These are phyloP conservation scores for Bretziella fagacearum DNA, from an alignment of 2,329 filamentous ascomycete species.

Conservation along the genomic window DNA sequence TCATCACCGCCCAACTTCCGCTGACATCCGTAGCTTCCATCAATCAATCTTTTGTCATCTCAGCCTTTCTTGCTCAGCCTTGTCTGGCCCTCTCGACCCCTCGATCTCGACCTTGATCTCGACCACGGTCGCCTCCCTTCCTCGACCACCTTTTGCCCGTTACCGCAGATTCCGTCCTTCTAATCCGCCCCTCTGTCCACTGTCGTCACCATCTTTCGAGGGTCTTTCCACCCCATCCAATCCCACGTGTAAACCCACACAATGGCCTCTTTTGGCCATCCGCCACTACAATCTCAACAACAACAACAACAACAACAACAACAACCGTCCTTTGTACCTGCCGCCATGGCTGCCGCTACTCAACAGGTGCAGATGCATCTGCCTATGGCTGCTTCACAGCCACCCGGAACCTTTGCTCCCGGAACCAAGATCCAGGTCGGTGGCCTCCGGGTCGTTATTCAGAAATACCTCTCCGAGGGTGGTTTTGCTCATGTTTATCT, in stretches of 20 bases:
- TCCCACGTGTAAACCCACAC: neutral
- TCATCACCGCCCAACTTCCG: neutral
- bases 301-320: conserved; percentile 4
- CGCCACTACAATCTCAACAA: neutral
- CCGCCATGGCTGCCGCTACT: conserved; percentile 11
- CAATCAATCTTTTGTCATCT: neutral
- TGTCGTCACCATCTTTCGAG: neutral
- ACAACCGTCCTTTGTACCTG: conserved; percentile 2
- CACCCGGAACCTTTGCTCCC: conserved; percentile 76
- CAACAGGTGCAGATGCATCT: conserved; percentile 16
- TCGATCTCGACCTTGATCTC: neutral
- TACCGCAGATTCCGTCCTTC: neutral
- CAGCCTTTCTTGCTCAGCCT: conserved; percentile 2
- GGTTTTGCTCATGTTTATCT: conserved; percentile 98
- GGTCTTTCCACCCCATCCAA: neutral
- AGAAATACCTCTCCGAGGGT: conserved; percentile 94
- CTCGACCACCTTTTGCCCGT: neutral
- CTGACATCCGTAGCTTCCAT: neutral
- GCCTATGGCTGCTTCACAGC: conserved; percentile 28
- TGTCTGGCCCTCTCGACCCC: neutral
- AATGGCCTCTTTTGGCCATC: conserved; percentile 5
- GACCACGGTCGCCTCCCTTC: neutral
- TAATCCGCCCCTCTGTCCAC: too few relatives aligned
- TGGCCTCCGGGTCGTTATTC: conserved; percentile 78
- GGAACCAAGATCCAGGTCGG: conserved; percentile 97